phyloP scores from a whole-genome alignment of 805 yeast species.

The Sugiyamaella qingdaonensis region DNA sequence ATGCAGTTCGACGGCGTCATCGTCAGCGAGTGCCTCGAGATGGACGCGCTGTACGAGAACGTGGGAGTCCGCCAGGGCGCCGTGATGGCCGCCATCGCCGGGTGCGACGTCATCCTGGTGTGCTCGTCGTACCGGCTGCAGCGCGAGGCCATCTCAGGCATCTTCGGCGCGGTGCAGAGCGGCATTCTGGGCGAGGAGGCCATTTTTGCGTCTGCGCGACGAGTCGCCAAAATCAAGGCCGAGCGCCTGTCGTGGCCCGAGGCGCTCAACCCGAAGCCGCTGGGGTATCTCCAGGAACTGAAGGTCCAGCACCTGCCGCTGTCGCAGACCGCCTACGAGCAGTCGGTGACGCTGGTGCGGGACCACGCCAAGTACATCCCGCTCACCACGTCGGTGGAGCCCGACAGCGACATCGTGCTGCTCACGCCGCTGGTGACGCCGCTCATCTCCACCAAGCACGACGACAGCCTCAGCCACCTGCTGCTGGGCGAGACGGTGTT shows the following conservation, averaged over 20 bases:
- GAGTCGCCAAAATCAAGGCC: constrained; percentile 44
- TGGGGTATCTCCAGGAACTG: constrained; percentile 24
- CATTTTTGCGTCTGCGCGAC: constrained; percentile 37
- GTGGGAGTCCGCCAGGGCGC: constrained; percentile 66
- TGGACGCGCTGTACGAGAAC: constrained; percentile 60
- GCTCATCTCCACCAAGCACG: constrained; percentile 40
- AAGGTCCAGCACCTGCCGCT: constrained; percentile 44
- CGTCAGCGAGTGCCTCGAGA: constrained; percentile 56
- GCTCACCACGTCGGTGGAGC: constrained; percentile 39
- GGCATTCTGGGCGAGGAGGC: constrained; percentile 38
- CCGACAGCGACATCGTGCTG: constrained; percentile 30
- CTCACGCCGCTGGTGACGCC: constrained; percentile 37
- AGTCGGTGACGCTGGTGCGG: constrained; percentile 50
- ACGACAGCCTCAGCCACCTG: constrained; percentile 40
- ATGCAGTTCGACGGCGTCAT: constrained; percentile 54
- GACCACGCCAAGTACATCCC: constrained; percentile 47
- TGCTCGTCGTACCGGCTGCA: constrained; percentile 54
- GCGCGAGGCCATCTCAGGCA: constrained; percentile 49
- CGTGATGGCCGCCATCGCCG: constrained; percentile 56
- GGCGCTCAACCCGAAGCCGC: constrained; percentile 36
- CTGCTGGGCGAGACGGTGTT: constrained; percentile 38
- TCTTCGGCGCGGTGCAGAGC: constrained; percentile 34
- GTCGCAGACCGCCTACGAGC: constrained; percentile 45
- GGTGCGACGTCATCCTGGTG: constrained; percentile 60
- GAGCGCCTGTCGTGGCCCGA: constrained; percentile 44